A percentile compares a stretch with the other conserved stretches of the same genome.
phyloP scores from a whole-genome alignment of 2,329 filamentous ascomycete species.

The Fusarium sp. region DNA sequence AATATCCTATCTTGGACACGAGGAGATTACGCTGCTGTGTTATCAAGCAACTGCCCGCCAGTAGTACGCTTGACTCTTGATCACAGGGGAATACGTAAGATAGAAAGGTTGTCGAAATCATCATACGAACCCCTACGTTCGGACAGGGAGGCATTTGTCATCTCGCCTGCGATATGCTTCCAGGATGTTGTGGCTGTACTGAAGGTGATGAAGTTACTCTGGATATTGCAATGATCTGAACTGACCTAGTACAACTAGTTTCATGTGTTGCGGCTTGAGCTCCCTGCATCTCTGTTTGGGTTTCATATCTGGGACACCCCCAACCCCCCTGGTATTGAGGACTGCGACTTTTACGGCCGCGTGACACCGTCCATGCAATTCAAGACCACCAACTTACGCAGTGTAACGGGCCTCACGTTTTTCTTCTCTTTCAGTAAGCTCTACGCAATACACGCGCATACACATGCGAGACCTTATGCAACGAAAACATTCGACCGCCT shows the following conservation, averaged over 20 bases:
- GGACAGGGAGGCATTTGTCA: neutral
- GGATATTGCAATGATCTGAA: too few relatives aligned
- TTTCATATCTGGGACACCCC: conserved; percentile 21
- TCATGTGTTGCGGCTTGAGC: neutral
- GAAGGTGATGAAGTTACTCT: neutral
- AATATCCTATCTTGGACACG: conserved; percentile 2
- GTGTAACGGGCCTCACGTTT: conserved; percentile 16
- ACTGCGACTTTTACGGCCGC: conserved; percentile 8
- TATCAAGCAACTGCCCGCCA: neutral
- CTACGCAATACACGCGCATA: conserved; percentile 15
- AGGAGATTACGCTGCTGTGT: neutral
- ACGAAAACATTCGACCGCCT: neutral
- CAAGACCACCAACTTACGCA: conserved; percentile 2
- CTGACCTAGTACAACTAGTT: conserved; percentile 1
- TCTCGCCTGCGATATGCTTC: neutral
- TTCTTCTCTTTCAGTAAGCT: conserved; percentile 20
- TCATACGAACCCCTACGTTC: neutral
- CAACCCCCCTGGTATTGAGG: neutral
- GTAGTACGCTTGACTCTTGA: conserved; percentile 7
- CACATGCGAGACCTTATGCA: neutral
- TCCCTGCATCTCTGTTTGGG: neutral
- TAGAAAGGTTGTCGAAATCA: neutral
- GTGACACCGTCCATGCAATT: conserved; percentile 10
- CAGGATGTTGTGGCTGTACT: neutral
- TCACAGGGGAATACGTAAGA: neutral